Conservation (phyloP, 148 eudicot genomes). For the Heliamphora exappendiculata region DNA sequence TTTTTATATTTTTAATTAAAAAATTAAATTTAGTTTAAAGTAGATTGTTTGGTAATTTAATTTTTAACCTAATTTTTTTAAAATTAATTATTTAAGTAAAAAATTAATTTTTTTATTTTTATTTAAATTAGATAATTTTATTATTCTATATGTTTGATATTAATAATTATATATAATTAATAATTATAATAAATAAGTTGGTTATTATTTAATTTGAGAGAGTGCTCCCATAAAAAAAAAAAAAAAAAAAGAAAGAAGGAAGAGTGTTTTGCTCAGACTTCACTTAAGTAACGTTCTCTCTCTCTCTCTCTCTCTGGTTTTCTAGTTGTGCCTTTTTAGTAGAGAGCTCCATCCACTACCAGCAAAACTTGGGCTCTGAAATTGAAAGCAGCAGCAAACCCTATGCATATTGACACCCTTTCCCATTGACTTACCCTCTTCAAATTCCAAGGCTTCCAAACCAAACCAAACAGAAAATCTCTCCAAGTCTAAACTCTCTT, state of each 20-base stretch:
- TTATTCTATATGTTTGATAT: no score
- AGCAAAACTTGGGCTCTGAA: conserved; percentile 55
- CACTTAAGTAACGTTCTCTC: background rate
- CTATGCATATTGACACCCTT: conserved; percentile 17
- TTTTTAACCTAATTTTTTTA: no score
- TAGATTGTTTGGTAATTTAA: no score
- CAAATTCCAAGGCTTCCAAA: conserved; percentile 26
- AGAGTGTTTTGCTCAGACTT: background rate
- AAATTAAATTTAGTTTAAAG: no score
- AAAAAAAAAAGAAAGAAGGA: no score
- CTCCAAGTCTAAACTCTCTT: background rate
- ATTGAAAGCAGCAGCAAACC: conserved; percentile 20
- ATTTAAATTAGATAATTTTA: no score
- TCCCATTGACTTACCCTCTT: conserved; percentile 16
- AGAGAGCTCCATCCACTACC: background rate
- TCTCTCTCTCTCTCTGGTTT: conserved; percentile 20
- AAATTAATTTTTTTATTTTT: no score
- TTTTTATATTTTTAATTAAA: no score
- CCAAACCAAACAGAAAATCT: background rate
- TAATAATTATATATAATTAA: no score
- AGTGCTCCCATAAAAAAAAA: conserved; percentile 10
- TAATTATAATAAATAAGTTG: no score
- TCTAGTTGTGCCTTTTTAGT: conserved; percentile 3
- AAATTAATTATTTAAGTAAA: no score
- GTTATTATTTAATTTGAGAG: no score